These are phyloP conservation scores for Suhomyces coccinellae DNA, from an alignment of 1,139 yeast species.

Conservation along the genomic window DNA sequence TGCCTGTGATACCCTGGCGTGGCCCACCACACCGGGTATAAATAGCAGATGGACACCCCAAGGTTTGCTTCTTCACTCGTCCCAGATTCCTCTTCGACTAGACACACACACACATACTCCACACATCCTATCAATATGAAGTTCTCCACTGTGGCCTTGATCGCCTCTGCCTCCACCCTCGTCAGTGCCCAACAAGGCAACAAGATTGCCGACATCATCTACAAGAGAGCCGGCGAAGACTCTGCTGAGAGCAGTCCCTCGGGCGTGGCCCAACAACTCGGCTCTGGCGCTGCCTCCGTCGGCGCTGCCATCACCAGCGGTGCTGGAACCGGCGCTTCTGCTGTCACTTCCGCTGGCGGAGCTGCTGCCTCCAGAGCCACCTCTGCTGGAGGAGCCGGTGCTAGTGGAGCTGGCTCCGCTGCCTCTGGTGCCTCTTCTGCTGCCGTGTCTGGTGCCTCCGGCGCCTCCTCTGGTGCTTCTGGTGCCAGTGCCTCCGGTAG, in stretches of 20 bases:
- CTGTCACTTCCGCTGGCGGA: slow-evolving; percentile 36
- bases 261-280: background rate
- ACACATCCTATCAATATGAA: slow-evolving; percentile 13
- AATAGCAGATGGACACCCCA: background rate
- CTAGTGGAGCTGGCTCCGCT: no score
- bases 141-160: slow-evolving; percentile 16
- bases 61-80: background rate
- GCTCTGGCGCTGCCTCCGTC: slow-evolving; percentile 20
- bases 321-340: slow-evolving; percentile 22
- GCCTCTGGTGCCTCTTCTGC: no score
- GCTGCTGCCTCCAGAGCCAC: slow-evolving; percentile 23
- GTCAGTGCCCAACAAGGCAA: slow-evolving; percentile 14
- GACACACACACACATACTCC: background rate
- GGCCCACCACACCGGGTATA: background rate
- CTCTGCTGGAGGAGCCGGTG: slow-evolving; percentile 43
- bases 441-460: slow-evolving; percentile 37
- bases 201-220: slow-evolving; percentile 3
- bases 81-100: background rate
- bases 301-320: slow-evolving; percentile 11
- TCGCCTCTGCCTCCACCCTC: slow-evolving; percentile 17
- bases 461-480: slow-evolving; percentile 38
- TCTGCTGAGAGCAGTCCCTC: slow-evolving; percentile 21
- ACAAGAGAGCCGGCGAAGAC: slow-evolving; percentile 17
- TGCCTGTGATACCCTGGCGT: no score
- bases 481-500: slow-evolving; percentile 46